These are phyloP conservation scores for Pseudopithomyces chartarum DNA, from an alignment of 2,329 filamentous ascomycete genomes.

Conservation along the genomic window DNA sequence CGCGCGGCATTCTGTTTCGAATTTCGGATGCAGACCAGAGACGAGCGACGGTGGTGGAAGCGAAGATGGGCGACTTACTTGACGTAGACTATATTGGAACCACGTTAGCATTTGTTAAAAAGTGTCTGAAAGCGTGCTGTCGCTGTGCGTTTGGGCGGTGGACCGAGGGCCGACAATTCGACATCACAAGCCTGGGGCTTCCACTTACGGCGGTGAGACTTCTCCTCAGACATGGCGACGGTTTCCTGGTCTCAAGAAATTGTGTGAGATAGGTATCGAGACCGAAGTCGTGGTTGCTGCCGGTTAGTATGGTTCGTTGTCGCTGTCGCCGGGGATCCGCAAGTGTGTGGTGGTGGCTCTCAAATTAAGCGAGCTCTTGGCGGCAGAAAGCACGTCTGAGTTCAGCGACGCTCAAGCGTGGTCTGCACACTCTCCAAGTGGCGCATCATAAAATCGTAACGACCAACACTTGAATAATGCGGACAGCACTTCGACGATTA, in stretches of 20 bases:
- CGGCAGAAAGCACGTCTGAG: not conserved
- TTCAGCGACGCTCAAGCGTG: not conserved
- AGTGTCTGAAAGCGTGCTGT: not conserved
- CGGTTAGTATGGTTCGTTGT: slow-evolving; percentile 33
- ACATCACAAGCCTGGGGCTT: slow-evolving; percentile 3
- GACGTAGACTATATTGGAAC: slow-evolving; percentile 40
- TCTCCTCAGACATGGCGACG: slow-evolving; percentile 45
- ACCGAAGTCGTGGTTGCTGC: slow-evolving; percentile 37
- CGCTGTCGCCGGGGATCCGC: slow-evolving; percentile 8
- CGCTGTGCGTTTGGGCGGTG: not conserved
- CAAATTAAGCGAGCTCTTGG: slow-evolving; percentile 11
- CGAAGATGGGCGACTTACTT: slow-evolving; percentile 27
- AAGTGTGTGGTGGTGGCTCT: slow-evolving; percentile 1
- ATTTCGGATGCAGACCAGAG: slow-evolving; percentile 2
- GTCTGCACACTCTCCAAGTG: not conserved
- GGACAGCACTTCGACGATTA: no score
- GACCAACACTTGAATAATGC: no score
- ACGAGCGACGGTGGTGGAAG: not conserved
- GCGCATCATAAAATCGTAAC: not conserved
- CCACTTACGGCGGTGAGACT: slow-evolving; percentile 41
- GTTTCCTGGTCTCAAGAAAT: slow-evolving; percentile 33
- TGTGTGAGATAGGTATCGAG: slow-evolving; percentile 31
- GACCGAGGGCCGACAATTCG: not conserved
- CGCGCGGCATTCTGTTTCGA: not conserved
- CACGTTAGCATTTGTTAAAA: slow-evolving; percentile 13